Base-by-base conservation (phyloP, 208 protist species). In the Leptomonas seymouri region DNA sequence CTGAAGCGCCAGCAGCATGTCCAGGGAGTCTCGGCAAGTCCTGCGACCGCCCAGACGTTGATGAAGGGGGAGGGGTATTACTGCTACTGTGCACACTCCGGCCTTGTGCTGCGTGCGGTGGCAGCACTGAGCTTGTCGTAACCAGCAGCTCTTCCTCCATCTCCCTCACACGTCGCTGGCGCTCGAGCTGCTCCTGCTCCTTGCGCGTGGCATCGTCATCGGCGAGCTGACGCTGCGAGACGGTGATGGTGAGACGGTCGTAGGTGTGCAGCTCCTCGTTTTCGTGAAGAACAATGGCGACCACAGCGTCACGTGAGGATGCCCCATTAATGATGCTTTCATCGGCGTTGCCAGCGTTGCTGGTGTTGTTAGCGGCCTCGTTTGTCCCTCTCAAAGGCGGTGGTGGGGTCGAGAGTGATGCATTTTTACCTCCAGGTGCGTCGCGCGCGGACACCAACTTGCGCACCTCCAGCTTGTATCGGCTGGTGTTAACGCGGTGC, bases 401-500 rank as follows among this genome's bases (percentile, higher is more conserved):
- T 25, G 46, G 45, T 4, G 48, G 54, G 16, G 41, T 28, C 34
- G 44, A 20, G 2, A 28, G 14, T 27, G 50, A 11, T 28, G 48
- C 23, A 48, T 21, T 20, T 61, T 60, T 14, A 64, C 60, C 3
- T 51, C 68, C 45, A 76, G 36, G 20, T 42, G 64, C 59, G 46
- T 77, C 71, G 21, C 71, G 63, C 0, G 44, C 41, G 1, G 57
- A 27, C 20, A 67, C 64, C 2, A 77, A 64, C 44, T 67, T 67
- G 57, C 71, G 60, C 21, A 76, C 63, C 8, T 91, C 84, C 1
- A 94, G 57, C 67, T 90, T 89, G 82, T 92, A 94, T 25, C 80
- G 81, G 44, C 70, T 88, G 11, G 86, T 77, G 70, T 95, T 95
- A 61, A 95, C 87, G 25, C 77, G 78, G 61, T 95, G 80, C 60